These are phyloP conservation scores for Podila verticillata DNA, from an alignment of 192 early-diverging fungal genomes.

Conservation along the genomic window DNA sequence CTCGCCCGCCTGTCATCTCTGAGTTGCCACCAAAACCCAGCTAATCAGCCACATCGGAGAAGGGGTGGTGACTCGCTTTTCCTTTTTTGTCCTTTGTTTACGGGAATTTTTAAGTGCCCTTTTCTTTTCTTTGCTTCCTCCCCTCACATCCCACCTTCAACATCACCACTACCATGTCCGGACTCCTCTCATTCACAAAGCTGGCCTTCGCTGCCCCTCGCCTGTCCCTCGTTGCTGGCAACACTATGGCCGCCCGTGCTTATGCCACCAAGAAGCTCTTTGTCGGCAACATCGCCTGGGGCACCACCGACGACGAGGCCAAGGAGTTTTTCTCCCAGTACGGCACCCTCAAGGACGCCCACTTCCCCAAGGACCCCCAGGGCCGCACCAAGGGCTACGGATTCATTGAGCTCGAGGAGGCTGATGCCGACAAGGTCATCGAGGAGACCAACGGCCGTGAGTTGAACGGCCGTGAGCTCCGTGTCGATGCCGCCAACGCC, in stretches of 20 bases:
- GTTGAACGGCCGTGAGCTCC: slow-evolving; percentile 40
- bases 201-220: slow-evolving; percentile 45
- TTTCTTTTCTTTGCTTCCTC: slow-evolving; percentile 1
- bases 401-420: slow-evolving; percentile 40
- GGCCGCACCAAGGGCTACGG: slow-evolving; percentile 47
- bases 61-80: neutral
- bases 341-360: slow-evolving; percentile 21
- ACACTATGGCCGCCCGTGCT: slow-evolving; percentile 37
- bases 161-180: slow-evolving; percentile 31
- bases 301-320: slow-evolving; percentile 44
- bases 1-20: too few species aligned
- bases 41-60: neutral
- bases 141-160: neutral
- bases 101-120: neutral
- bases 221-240: slow-evolving; percentile 22
- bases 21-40: too few species aligned
- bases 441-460: slow-evolving; percentile 32
- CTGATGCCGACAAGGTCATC: slow-evolving; percentile 20
- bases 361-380: slow-evolving; percentile 35
- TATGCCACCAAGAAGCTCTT: slow-evolving; percentile 52
- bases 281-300: slow-evolving; percentile 47
- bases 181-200: slow-evolving; percentile 49
- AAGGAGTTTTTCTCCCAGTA: slow-evolving; percentile 27
- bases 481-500: slow-evolving; percentile 23
- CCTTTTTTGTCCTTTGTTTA: slow-evolving; percentile 13